Evolutionary conservation across 2,329 filamentous ascomycete species (phyloP).

Genomic region (Fusarium guadeloupense): DNA sequence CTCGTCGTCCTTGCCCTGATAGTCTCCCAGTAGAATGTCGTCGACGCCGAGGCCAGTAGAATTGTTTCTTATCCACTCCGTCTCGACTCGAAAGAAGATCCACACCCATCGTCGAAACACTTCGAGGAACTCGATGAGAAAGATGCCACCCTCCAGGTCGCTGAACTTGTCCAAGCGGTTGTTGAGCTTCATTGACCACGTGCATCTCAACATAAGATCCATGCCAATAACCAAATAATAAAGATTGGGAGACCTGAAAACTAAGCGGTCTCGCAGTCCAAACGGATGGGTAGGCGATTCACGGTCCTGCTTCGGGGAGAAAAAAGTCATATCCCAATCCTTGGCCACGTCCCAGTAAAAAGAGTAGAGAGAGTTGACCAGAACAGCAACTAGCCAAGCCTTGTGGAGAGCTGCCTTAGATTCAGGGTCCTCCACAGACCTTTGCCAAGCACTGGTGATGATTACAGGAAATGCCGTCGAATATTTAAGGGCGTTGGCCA

Average conservation of each 20-base stretch:
- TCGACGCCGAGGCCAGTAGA: slow-evolving; percentile 65
- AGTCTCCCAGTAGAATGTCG: slow-evolving; percentile 80
- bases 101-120: slow-evolving; percentile 92
- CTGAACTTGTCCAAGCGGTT: slow-evolving; percentile 83
- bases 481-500: slow-evolving; percentile 96
- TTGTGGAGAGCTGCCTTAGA: slow-evolving; percentile 58
- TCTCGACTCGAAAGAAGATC: slow-evolving; percentile 96
- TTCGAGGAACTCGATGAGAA: slow-evolving; percentile 86
- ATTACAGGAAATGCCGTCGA: slow-evolving; percentile 94
- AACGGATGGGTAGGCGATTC: slow-evolving; percentile 73
- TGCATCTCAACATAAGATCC: slow-evolving; percentile 85
- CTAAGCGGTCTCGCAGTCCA: slow-evolving; percentile 78
- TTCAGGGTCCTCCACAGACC: slow-evolving; percentile 60
- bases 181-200: slow-evolving; percentile 89
- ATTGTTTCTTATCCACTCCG: slow-evolving; percentile 80
- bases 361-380: slow-evolving; percentile 90
- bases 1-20: slow-evolving; percentile 66
- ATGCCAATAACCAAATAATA: slow-evolving; percentile 85
- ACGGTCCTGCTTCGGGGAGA: slow-evolving; percentile 68
- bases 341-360: slow-evolving; percentile 98
- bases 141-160: slow-evolving; percentile 89
- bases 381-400: slow-evolving; percentile 75
- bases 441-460: slow-evolving; percentile 77
- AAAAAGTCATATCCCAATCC: slow-evolving; percentile 94
- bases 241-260: slow-evolving; percentile 74